phyloP scores from a whole-genome alignment of 78 protist genomes.

The Speleostelium caveatum region DNA sequence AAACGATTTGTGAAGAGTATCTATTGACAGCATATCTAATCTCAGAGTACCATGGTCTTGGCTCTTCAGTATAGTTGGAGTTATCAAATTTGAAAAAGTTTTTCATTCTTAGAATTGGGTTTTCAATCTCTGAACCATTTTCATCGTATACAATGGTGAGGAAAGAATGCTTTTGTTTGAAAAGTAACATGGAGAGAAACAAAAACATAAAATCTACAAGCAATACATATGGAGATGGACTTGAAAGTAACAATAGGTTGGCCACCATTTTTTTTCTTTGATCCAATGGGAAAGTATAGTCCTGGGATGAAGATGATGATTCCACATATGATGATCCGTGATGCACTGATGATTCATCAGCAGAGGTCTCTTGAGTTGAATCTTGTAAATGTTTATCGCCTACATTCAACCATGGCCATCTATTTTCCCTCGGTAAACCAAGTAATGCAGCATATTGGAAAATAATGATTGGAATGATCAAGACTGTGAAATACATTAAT shows the following conservation, averaged over 20 bases:
- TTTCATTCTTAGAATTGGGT: background rate
- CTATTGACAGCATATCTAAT: constrained; percentile 40
- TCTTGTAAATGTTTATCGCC: background rate
- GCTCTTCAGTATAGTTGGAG: constrained; percentile 43
- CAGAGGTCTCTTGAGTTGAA: background rate
- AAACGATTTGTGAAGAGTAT: constrained; percentile 33
- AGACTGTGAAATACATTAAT: background rate
- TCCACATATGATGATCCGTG: no score
- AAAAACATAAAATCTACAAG: constrained; percentile 33
- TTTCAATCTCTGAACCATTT: background rate
- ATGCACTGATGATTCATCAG: no score
- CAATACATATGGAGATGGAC: constrained; percentile 22
- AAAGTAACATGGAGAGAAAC: constrained; percentile 56
- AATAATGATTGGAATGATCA: constrained; percentile 38
- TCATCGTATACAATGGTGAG: no score
- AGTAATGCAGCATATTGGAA: constrained; percentile 32
- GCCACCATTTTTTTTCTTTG: background rate
- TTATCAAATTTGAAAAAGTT: constrained; percentile 33
- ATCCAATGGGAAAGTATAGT: no score
- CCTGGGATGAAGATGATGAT: no score
- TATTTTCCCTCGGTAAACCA: background rate
- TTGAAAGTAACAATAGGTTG: background rate
- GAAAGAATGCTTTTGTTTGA: constrained; percentile 11
- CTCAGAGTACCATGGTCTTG: constrained; percentile 46
- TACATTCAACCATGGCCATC: constrained; percentile 12